Percentiles rank a stretch among this genome's conserved stretches.
phyloP scores from a whole-genome alignment of 1,284 basidiomycete genomes.

The Apiotrichum laibachii region DNA sequence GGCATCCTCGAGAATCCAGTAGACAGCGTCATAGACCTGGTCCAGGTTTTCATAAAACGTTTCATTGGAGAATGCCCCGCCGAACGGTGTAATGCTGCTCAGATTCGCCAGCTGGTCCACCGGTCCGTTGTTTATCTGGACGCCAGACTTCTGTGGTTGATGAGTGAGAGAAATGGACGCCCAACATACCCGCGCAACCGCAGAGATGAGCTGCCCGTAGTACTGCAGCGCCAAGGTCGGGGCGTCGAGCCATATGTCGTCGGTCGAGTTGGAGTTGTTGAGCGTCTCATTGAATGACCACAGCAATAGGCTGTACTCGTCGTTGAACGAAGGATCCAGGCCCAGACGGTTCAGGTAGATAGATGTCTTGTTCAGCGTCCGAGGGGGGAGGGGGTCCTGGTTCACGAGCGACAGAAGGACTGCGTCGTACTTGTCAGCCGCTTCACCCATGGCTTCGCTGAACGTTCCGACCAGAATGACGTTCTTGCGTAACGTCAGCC shows the following conservation, averaged over 20 bases:
- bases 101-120: neutral
- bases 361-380: neutral
- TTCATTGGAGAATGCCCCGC: slow-evolving; percentile 15
- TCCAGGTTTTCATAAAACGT: slow-evolving; percentile 3
- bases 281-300: neutral
- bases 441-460: neutral
- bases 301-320: neutral
- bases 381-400: neutral
- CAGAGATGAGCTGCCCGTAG: neutral
- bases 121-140: neutral
- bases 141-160: no score
- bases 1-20: neutral
- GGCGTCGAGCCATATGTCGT: neutral
- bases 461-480: neutral
- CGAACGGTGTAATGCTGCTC: neutral
- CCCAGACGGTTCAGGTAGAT: slow-evolving; percentile 1
- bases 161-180: no score
- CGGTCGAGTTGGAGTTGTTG: neutral
- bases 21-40: neutral
- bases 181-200: no score
- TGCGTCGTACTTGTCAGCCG: neutral
- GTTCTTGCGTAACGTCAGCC: neutral
- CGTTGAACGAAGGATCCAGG: neutral
- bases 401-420: neutral
- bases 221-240: neutral